Conservation (phyloP, 257 asterid genomes). For the Handroanthus guayacan region DNA sequence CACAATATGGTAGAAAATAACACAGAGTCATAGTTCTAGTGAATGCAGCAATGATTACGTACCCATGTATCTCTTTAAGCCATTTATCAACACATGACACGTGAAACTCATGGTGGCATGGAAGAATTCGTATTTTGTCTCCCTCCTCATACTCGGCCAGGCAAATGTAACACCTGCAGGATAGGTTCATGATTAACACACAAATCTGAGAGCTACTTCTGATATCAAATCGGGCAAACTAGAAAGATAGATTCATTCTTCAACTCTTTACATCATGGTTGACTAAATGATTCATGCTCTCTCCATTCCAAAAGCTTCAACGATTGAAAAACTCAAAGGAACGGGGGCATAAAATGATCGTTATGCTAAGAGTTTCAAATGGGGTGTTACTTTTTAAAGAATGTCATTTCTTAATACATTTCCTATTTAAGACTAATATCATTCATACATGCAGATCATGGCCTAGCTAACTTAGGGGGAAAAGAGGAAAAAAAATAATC, state of each 20-base stretch:
- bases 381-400: not conserved
- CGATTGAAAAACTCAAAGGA: not conserved
- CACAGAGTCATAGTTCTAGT: not conserved
- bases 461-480: not conserved
- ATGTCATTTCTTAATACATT: not conserved
- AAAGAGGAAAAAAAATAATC: not conserved
- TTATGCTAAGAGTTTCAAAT: not conserved
- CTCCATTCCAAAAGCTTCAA: not conserved
- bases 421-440: not conserved
- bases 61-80: conserved; percentile 98
- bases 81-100: conserved; percentile 85
- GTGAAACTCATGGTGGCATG: conserved; percentile 91
- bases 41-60: conserved; percentile 34
- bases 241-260: not conserved
- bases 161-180: conserved; percentile 87
- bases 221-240: conserved; percentile 12
- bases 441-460: not conserved
- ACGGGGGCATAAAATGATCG: not conserved
- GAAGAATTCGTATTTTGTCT: conserved; percentile 78
- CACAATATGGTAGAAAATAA: not conserved
- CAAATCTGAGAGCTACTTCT: conserved; percentile 11
- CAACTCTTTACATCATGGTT: not conserved
- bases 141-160: conserved; percentile 90
- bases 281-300: not conserved
- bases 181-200: conserved; percentile 25